These are phyloP conservation scores for Cercophora samala DNA, from an alignment of 495 filamentous ascomycete species.

Conservation along the genomic window DNA sequence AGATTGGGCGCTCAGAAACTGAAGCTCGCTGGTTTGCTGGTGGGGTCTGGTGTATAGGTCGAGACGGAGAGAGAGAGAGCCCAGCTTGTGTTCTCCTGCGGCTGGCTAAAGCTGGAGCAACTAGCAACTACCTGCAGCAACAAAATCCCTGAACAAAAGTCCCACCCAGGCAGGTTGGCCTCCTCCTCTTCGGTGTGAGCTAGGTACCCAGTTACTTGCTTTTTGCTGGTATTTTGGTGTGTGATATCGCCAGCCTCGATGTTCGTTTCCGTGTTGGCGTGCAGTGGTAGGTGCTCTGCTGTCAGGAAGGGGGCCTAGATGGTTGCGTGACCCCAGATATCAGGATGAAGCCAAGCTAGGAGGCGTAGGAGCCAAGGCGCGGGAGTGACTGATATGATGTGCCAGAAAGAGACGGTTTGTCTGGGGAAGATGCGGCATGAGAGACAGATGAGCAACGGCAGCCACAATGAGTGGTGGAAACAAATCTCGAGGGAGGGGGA, in stretches of 20 bases:
- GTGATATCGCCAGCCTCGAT: constrained; percentile 11
- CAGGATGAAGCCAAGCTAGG: constrained; percentile 5
- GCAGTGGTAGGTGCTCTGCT: background rate
- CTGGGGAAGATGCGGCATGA: constrained; percentile 23
- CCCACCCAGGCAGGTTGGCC: background rate
- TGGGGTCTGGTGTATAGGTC: background rate
- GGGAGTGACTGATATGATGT: constrained; percentile 14
- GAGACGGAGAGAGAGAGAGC: too few species aligned
- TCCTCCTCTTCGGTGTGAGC: background rate
- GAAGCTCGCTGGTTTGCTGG: constrained; percentile 15
- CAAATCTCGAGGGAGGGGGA: background rate
- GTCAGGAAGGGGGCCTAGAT: background rate
- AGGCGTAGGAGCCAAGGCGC: constrained; percentile 4
- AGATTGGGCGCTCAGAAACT: background rate
- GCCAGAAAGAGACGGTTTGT: constrained; percentile 15
- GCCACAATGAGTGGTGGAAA: constrained; percentile 17
- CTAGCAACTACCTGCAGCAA: background rate
- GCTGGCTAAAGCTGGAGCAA: constrained; percentile 13
- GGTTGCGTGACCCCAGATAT: background rate
- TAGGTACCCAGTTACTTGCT: background rate
- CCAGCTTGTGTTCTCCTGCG: constrained; percentile 16
- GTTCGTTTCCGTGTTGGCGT: constrained; percentile 19
- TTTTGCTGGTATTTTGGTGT: background rate
- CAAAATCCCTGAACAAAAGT: constrained; percentile 4
- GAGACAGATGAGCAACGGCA: constrained; percentile 27